Percentiles rank a stretch among this genome's conserved stretches.
These are phyloP conservation scores for Aspergillus nomiae DNA, from an alignment of 2,329 filamentous ascomycete species.

Conservation along the genomic window DNA sequence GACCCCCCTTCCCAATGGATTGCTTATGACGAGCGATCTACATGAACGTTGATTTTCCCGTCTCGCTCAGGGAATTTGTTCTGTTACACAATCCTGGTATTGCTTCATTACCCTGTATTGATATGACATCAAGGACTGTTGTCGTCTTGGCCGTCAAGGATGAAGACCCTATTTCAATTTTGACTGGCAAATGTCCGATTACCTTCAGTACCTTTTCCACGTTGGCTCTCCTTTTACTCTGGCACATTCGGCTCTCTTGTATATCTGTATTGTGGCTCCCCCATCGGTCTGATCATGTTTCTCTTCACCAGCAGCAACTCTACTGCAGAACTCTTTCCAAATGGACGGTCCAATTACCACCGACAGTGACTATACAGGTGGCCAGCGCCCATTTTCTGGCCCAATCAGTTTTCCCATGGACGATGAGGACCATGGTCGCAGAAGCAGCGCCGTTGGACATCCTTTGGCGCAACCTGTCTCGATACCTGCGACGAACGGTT, in stretches of 20 bases:
- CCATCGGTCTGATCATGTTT: slow-evolving; percentile 27
- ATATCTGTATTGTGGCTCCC: slow-evolving; percentile 18
- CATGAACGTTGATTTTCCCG: slow-evolving; percentile 20
- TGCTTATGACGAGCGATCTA: slow-evolving; percentile 23
- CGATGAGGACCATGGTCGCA: slow-evolving; percentile 53
- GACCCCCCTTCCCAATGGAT: slow-evolving; percentile 2
- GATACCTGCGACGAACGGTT: slow-evolving; percentile 50
- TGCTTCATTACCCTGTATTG: slow-evolving; percentile 17
- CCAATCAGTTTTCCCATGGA: slow-evolving; percentile 38
- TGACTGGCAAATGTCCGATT: slow-evolving; percentile 17
- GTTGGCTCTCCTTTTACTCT: slow-evolving; percentile 10
- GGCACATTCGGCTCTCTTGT: slow-evolving; percentile 9
- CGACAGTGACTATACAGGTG: slow-evolving; percentile 42
- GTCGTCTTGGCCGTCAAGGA: slow-evolving; percentile 24
- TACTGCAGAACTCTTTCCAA: slow-evolving; percentile 39
- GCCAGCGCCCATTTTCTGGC: slow-evolving; percentile 37
- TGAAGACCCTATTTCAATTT: slow-evolving; percentile 27
- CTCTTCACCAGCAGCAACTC: slow-evolving; percentile 28
- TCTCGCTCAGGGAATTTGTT: slow-evolving; percentile 13
- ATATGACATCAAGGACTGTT: slow-evolving; percentile 20
- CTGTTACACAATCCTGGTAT: slow-evolving; percentile 21
- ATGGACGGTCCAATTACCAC: slow-evolving; percentile 43
- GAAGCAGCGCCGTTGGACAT: slow-evolving; percentile 53
- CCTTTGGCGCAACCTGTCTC: slow-evolving; percentile 47
- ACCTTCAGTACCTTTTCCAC: slow-evolving; percentile 5